Evolutionary conservation across 2,329 filamentous ascomycete species (phyloP).

Genomic region (Stachybotrys echinatus): DNA sequence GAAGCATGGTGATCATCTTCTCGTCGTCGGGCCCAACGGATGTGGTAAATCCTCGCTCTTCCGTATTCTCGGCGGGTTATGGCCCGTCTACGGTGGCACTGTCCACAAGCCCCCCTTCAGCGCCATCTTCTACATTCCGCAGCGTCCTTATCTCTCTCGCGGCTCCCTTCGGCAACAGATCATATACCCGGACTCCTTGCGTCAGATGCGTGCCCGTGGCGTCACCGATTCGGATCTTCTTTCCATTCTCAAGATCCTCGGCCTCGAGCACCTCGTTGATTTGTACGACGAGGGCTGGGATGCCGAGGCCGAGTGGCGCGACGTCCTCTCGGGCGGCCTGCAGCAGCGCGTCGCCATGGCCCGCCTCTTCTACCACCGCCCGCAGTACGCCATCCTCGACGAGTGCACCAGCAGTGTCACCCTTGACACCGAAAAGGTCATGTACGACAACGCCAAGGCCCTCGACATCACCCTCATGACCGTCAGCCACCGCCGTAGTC

Average conservation of each 20-base stretch:
- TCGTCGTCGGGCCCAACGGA: conserved; percentile 94
- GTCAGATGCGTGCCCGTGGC: conserved; percentile 80
- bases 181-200: conserved; percentile 86
- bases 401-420: conserved; percentile 97
- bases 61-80: conserved; percentile 90
- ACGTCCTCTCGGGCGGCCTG: conserved; percentile 84
- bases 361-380: conserved; percentile 84
- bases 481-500: conserved; percentile 80
- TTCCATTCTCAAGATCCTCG: conserved; percentile 70
- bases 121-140: conserved; percentile 97
- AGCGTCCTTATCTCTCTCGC: conserved; percentile 86
- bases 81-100: conserved; percentile 94
- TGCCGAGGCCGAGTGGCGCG: conserved; percentile 92
- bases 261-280: conserved; percentile 77
- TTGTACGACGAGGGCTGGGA: conserved; percentile 79
- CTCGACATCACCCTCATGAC: conserved; percentile 96
- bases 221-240: conserved; percentile 78
- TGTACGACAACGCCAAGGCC: conserved; percentile 95
- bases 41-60: conserved; percentile 96
- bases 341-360: conserved; percentile 98
- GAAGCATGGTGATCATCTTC: conserved; percentile 78
- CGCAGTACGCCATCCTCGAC: conserved; percentile 91
- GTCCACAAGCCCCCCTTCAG: conserved; percentile 88
- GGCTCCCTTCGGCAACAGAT: conserved; percentile 94
- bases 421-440: conserved; percentile 85